A percentile compares a stretch with the other conserved stretches of the same genome.
Evolutionary conservation across 495 filamentous ascomycete genomes (phyloP).

Genomic region (Aspergillus ellipticus): DNA sequence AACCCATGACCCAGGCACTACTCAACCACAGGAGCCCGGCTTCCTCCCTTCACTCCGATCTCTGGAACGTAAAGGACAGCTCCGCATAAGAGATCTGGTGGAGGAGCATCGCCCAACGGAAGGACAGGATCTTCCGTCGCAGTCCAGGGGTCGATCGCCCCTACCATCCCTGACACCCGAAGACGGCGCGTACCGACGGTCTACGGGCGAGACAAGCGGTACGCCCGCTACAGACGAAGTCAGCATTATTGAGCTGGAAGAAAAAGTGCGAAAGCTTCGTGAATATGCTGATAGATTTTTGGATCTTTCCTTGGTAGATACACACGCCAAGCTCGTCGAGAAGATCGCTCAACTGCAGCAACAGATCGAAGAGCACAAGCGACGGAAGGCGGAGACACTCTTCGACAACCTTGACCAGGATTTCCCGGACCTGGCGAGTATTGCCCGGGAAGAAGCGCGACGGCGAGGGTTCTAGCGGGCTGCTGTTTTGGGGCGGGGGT

Average conservation of each 20-base stretch:
- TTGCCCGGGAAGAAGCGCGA: constrained; percentile 20
- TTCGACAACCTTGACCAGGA: constrained; percentile 15
- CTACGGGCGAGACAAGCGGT: neutral
- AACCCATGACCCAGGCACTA: neutral
- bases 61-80: constrained; percentile 7
- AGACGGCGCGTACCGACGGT: neutral
- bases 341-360: constrained; percentile 12
- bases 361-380: constrained; percentile 15
- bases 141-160: neutral
- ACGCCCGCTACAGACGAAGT: constrained; percentile 1
- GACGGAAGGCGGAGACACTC: constrained; percentile 17
- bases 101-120: constrained; percentile 4
- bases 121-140: neutral
- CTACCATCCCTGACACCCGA: constrained; percentile 1
- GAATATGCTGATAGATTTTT: constrained; percentile 15
- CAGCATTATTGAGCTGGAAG: constrained; percentile 12
- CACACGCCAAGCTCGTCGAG: constrained; percentile 14
- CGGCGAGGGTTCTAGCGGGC: constrained; percentile 15
- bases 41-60: neutral
- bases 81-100: constrained; percentile 17
- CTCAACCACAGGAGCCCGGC: neutral
- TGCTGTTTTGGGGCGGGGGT: neutral
- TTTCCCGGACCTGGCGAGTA: constrained; percentile 19
- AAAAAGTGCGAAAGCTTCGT: constrained; percentile 8
- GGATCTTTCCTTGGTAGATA: constrained; percentile 17